Base-by-base conservation (phyloP, 73 alveolate species). In the Paramecium bursaria region DNA sequence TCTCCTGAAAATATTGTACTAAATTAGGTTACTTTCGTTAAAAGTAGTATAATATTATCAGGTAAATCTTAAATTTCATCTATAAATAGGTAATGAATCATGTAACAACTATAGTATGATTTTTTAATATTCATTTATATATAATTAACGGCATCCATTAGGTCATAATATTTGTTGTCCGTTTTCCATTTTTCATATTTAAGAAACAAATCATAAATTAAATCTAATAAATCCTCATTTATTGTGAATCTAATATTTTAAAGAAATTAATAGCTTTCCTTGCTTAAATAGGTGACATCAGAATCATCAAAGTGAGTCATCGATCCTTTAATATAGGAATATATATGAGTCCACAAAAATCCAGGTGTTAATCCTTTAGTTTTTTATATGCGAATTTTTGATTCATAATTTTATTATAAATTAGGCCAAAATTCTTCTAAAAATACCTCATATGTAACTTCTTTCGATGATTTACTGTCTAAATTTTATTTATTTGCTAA, bases 11-110 rank as follows among this genome's bases (percentile, higher is more conserved):
- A 91, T 79, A 88, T 86, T 13, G 86, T 48, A 29, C 73, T 85
- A 46, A 55, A 19, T 10, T 53, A 39, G 25, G 95, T 86, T 5
- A 80, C 53, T 13, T 25, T 27, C 9, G 87, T 47, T 17, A 91
- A 19, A 10, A 89, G 74, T n/a, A 13, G n/a, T 6, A 91, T 39
- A 35, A 91, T 76, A 6, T 50, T 75, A 9, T 92, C 92, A 7
- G 96, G 74, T 15, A 89, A 31, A 42, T 91, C 96, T 50, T 91
- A 86, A 6, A 91, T 94, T 76, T 91, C 96, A 86, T 91, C 96
- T 0, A 91, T 86, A 76, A 91, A 51, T 48, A 88, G 25, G 86
- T 42, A 91, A 48, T 91, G 90, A 4, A 91, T 48, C 0, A 61
- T 48, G 25, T 23, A 19, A 57, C 86, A 73, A 19, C 50, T 49